Evolutionary conservation across 2,329 filamentous ascomycete species (phyloP).

Genomic region (Cryoendolithus antarcticus): DNA sequence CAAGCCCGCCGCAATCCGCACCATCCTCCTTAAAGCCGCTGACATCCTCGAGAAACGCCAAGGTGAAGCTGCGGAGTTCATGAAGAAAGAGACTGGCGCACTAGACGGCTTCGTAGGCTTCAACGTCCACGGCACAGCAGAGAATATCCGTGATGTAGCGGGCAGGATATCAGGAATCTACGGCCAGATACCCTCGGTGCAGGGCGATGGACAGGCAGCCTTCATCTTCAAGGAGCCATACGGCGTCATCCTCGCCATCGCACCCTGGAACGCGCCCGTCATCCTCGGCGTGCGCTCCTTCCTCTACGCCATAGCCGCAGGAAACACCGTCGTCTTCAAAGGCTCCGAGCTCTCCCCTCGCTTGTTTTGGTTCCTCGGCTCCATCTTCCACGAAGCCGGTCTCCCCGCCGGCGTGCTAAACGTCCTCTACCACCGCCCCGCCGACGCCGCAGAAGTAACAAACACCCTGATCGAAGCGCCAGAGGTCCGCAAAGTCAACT

Average conservation of each 20-base stretch:
- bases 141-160: conserved; percentile 41
- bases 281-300: conserved; percentile 39
- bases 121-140: conserved; percentile 28
- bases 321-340: conserved; percentile 68
- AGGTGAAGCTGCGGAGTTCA: conserved; percentile 49
- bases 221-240: conserved; percentile 64
- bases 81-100: conserved; percentile 47
- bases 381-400: conserved; percentile 59
- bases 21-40: conserved; percentile 58
- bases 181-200: conserved; percentile 37
- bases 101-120: conserved; percentile 27
- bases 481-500: conserved; percentile 60
- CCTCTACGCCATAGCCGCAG: conserved; percentile 50
- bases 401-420: conserved; percentile 65
- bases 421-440: conserved; percentile 48
- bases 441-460: conserved; percentile 55
- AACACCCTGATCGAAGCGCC: conserved; percentile 54
- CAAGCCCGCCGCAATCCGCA: conserved; percentile 48
- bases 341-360: conserved; percentile 56
- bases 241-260: conserved; percentile 67
- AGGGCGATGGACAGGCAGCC: conserved; percentile 41
- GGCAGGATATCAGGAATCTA: conserved; percentile 36
- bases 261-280: conserved; percentile 60
- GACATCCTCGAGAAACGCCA: conserved; percentile 48
- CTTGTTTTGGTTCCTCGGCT: conserved; percentile 49